Base-by-base conservation (phyloP, 2,329 filamentous ascomycete species). In the Colletotrichum lini region DNA sequence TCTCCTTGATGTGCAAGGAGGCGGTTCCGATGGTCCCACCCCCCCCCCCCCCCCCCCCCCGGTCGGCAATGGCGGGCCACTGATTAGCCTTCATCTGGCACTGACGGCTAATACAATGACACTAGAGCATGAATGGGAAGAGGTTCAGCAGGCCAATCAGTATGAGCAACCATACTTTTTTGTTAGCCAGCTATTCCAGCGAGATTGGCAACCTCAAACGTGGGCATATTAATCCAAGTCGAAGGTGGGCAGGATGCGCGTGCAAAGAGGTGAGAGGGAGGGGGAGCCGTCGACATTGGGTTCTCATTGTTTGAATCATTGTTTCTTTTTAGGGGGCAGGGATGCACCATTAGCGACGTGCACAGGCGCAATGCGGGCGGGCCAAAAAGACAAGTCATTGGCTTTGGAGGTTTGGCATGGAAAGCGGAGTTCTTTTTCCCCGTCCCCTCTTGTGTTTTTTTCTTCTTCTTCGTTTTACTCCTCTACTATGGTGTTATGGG, bases 131-230 rank as follows among this genome's bases (percentile, higher is more conserved):
- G 74, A 80, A 21, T 90, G 88, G 88, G 80, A 85, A 57, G 78
- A 79, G 35, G 74, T 89, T 58, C 81, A 84, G 61, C 80, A 82
- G 15, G 79, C 76, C 47, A 80, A 82, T 18, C 81, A 79, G 45
- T 89, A 86, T 73, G 87, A 89, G 74, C 76, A 90, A 75, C 86
- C 89, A 74, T 89, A 87, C 75, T 91, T 85, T 76, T 91, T 89
- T 75, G 82, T 90, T 73, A 88, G 87, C 75, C 89, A 91, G 76
- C 79, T 91, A 40, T 91, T 86, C 76, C 86, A 89, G 74, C 81
- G 84, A 67, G 85, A 87, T 65, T 91, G 89, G 89, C 80, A 83
- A 73, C 83, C 63, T 57, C 72, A 60, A 67, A 72, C 79, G 79
- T 68, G 77, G 75, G 73, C 78, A 54, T 79, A 73, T 73, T 75